Conservation (phyloP, 768 basidiomycete species). For the Phanerochaete sordida region DNA sequence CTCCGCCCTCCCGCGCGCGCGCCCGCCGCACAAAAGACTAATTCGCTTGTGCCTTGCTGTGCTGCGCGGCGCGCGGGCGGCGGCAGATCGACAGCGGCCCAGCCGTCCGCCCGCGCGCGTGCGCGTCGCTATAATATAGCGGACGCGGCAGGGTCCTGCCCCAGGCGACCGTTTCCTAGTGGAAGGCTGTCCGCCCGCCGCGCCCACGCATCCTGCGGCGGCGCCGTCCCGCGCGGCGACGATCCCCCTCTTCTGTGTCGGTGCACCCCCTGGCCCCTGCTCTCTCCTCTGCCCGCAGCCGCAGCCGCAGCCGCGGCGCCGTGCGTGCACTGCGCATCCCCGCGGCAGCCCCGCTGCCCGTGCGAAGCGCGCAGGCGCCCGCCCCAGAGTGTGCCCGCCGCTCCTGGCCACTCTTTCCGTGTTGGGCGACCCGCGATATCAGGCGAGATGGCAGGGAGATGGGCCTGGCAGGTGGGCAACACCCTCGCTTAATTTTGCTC, state of each 20-base stretch:
- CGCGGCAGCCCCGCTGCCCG: background rate
- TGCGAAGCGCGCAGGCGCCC: background rate
- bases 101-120: background rate
- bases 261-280: no score
- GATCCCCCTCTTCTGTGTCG: background rate
- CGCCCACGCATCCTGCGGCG: background rate
- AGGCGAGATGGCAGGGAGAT: no score
- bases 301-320: background rate
- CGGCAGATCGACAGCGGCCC: background rate
- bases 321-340: background rate
- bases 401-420: background rate
- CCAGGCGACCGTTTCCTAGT: background rate
- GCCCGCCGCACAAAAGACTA: conserved; percentile 1
- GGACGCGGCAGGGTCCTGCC: background rate
- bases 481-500: background rate
- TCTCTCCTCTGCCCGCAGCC: no score
- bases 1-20: background rate
- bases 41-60: background rate
- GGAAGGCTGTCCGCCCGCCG: background rate
- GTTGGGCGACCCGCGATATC: background rate
- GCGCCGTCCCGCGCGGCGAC: no score
- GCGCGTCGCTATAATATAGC: background rate
- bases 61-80: background rate
- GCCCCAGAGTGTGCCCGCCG: background rate
- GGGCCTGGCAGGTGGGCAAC: background rate